Evolutionary conservation across 108 stramenopile genomes (phyloP).

Genomic region (Nitzschia sp.): DNA sequence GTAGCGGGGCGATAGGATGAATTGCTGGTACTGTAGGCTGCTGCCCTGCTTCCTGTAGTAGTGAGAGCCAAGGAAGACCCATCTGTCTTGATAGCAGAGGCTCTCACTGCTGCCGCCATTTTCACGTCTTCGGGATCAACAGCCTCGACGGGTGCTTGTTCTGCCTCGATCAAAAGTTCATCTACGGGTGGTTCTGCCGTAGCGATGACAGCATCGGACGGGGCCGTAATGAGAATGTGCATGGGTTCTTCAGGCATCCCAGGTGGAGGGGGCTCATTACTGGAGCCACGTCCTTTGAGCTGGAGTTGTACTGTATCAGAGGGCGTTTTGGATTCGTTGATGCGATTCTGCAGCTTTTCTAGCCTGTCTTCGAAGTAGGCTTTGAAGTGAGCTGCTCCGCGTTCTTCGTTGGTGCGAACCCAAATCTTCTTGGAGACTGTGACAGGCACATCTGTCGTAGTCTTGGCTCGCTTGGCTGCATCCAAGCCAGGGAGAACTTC

Average conservation of each 20-base stretch:
- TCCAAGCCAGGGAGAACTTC: slow-evolving; percentile 42
- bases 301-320: slow-evolving; percentile 24
- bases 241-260: slow-evolving; percentile 66
- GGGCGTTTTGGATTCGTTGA: slow-evolving; percentile 6
- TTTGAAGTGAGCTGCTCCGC: slow-evolving; percentile 36
- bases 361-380: slow-evolving; percentile 31
- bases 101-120: background rate
- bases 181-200: slow-evolving; percentile 57
- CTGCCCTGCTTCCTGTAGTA: slow-evolving; percentile 1
- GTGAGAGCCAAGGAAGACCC: slow-evolving; percentile 27
- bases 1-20: slow-evolving; percentile 66
- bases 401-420: slow-evolving; percentile 41
- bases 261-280: slow-evolving; percentile 37
- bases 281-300: slow-evolving; percentile 42
- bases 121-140: slow-evolving; percentile 32
- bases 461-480: slow-evolving; percentile 24
- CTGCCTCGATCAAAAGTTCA: slow-evolving; percentile 59
- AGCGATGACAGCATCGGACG: slow-evolving; percentile 38
- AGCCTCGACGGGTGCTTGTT: slow-evolving; percentile 57
- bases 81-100: background rate
- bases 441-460: background rate
- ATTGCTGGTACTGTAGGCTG: background rate
- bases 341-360: slow-evolving; percentile 5
- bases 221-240: slow-evolving; percentile 68
- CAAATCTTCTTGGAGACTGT: slow-evolving; percentile 39